Percentiles rank a stretch among this genome's conserved stretches.
phyloP scores from a whole-genome alignment of 371 early-diverging fungal genomes.

The Synchytrium microbalum region DNA sequence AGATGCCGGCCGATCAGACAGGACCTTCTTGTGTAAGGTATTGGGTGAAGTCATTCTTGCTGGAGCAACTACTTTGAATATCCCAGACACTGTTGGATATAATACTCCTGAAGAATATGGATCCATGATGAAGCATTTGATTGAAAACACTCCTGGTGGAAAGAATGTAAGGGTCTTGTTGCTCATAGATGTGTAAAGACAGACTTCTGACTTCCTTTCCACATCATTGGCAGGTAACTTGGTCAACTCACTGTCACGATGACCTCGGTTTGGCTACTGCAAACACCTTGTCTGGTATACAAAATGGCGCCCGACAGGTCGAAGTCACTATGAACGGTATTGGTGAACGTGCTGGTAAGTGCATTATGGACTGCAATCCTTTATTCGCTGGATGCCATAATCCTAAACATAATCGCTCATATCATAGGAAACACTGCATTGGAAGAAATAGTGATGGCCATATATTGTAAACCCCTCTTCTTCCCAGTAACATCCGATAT shows the following conservation, averaged over 20 bases:
- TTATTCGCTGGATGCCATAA: not conserved
- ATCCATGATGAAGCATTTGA: constrained; percentile 67
- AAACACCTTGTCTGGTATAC: constrained; percentile 84
- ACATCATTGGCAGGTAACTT: constrained; percentile 46
- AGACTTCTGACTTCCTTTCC: too few relatives aligned
- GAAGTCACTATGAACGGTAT: constrained; percentile 97
- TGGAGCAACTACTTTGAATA: constrained; percentile 92
- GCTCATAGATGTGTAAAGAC: constrained; percentile 3
- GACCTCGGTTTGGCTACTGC: constrained; percentile 95
- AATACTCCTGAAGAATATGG: constrained; percentile 88
- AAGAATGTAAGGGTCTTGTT: constrained; percentile 40
- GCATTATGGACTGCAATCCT: not conserved
- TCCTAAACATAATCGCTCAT: constrained; percentile 1
- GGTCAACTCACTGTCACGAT: constrained; percentile 95
- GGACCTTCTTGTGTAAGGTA: constrained; percentile 74
- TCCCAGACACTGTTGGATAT: constrained; percentile 95
- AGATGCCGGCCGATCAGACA: constrained; percentile 87
- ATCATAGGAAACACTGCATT: constrained; percentile 78
- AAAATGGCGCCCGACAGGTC: constrained; percentile 88
- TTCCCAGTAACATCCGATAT: constrained; percentile 79
- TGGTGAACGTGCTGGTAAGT: constrained; percentile 82
- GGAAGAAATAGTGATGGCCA: constrained; percentile 92
- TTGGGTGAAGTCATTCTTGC: constrained; percentile 83
- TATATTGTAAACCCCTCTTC: constrained; percentile 74
- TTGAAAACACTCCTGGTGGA: constrained; percentile 64